Percentiles rank a stretch among this genome's conserved stretches.
phyloP scores from a whole-genome alignment of 23 red algal species.

The Chondrus crispus region DNA sequence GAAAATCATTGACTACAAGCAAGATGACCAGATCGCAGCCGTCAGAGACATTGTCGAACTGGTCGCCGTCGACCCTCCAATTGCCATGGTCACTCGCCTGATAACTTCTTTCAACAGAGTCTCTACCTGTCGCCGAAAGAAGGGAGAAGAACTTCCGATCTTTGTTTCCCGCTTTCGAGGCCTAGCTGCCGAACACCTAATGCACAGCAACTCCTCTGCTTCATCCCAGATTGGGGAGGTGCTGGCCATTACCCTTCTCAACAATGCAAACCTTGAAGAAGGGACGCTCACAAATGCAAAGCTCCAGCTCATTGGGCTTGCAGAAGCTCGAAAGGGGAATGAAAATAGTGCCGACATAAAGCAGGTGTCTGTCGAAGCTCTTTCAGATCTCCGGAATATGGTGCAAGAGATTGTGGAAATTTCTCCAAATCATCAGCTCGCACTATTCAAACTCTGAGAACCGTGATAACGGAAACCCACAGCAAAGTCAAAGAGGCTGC shows the following conservation, averaged over 20 bases:
- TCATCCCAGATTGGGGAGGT: background rate
- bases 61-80: background rate
- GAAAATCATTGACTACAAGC: background rate
- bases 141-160: background rate
- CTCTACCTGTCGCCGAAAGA: background rate
- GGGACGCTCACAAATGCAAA: background rate
- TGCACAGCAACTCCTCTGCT: background rate
- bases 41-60: background rate
- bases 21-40: background rate
- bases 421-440: background rate
- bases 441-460: background rate
- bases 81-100: background rate
- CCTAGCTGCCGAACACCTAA: background rate
- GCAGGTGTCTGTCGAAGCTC: background rate
- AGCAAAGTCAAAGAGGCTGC: background rate
- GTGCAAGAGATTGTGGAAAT: background rate
- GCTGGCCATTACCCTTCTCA: background rate
- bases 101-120: background rate
- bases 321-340: background rate
- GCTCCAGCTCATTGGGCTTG: background rate
- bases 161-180: background rate
- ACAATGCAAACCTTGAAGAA: background rate
- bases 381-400: background rate
- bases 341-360: background rate
- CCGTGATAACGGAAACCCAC: background rate